These are phyloP conservation scores for Lachnellula subtilissima DNA, from an alignment of 2,329 filamentous ascomycete genomes.

Conservation along the genomic window DNA sequence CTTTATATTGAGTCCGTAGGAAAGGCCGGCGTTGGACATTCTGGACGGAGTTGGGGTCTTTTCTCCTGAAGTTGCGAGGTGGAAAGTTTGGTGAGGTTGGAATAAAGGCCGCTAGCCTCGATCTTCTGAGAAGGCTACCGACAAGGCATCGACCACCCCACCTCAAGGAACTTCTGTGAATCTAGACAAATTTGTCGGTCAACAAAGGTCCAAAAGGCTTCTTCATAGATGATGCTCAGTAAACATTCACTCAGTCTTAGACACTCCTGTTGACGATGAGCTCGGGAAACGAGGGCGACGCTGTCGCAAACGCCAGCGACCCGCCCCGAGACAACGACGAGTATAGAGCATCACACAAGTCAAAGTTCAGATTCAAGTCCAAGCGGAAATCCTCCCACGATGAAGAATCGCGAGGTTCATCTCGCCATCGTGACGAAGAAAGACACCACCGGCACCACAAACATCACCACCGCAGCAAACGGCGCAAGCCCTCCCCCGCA, in stretches of 20 bases:
- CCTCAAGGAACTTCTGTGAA: not conserved
- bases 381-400: conserved; percentile 18
- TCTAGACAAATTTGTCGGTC: not conserved
- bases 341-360: conserved; percentile 12
- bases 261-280: conserved; percentile 12
- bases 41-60: conserved; percentile 1
- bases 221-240: not conserved
- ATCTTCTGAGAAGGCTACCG: not conserved
- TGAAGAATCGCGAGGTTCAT: conserved; percentile 9
- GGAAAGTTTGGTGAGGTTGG: not conserved
- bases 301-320: not conserved
- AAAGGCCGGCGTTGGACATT: conserved; percentile 37
- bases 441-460: conserved; percentile 21
- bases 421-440: conserved; percentile 8
- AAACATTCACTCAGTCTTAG: not conserved
- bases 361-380: conserved; percentile 30
- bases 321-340: conserved; percentile 9
- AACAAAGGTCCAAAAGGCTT: too few species aligned
- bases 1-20: conserved; percentile 55
- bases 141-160: not conserved
- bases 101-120: conserved; percentile 2
- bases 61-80: too few species aligned
- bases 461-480: conserved; percentile 26
- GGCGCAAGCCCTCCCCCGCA: conserved; percentile 15
- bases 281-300: conserved; percentile 6